Evolutionary conservation across 768 basidiomycete genomes (phyloP), one percentile per base, ranked within the genome.

Genomic region (Stropharia rugosoannulata): DNA sequence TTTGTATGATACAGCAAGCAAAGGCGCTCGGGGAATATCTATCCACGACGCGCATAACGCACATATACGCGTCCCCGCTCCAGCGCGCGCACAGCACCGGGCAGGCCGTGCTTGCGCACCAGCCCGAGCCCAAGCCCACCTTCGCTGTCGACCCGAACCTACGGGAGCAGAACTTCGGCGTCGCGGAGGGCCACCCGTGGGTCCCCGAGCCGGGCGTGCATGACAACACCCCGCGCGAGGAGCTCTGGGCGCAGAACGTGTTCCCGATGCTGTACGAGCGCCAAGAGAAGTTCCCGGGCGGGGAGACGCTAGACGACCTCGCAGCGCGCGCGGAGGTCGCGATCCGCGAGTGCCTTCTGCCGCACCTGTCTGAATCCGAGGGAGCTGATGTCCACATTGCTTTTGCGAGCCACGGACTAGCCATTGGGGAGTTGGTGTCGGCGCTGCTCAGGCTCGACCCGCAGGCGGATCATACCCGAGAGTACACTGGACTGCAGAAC

Each of bases 361-460:
- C 83, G 1, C 81, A 89, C 62, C 65, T 91, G 1, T 71, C 71
- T 18, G 70, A 71, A 40, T 70, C 71, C 16, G 70, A 71, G 40
- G 66, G 70, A 7, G 56, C 49, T 37, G 79, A 75, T 15, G 64
- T 77, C 6, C 86, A 90, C 59, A 66, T 92, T 36, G 89, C 83
- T 1, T 59, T 91, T 35, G 84, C 88, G 47, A 88, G 89, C 63
- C 90, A 92, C 67, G 89, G 90, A 1, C 61, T 89, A 52, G 89
- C 83, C 62, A 89, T 92, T 41, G 75, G 76, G 44, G 83, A 86
- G 66, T 61, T 89, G 13, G 67, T 90, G 12, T 69, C 77, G 13
- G 83, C 81, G 10, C 62, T 91, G 15, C 60, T 90, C 22, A 68
- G 71, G 41, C 59, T 80, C 43, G 80, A 82, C 63, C 81, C 79